Evolutionary conservation across 2,329 filamentous ascomycete genomes (phyloP), one percentile per base, ranked within the genome.

Genomic region (Pseudogymnoascus sp.): DNA sequence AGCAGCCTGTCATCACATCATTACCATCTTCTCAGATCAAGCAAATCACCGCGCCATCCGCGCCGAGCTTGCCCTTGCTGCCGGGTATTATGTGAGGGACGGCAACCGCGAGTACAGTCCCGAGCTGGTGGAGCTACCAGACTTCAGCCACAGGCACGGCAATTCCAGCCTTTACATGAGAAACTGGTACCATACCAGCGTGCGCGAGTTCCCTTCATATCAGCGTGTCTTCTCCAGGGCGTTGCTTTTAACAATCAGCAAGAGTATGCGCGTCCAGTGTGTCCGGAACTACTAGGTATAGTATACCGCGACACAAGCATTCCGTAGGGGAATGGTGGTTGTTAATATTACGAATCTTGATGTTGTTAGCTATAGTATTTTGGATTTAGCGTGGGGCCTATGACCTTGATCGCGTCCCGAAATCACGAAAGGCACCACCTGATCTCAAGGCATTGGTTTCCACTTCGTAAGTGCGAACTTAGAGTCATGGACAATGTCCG

Each of bases 271-370:
- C 61, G 16, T n/a, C 62, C 47, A 6, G 61, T 50, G n/a, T 65
- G 59, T n/a, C 63, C 42, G 4, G 67, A 69, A 35, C 67, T 67
- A n/a, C 62, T 68, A 11, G 65, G 61, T 4, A 68, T 66, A 10
- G 67, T 69, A 19, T 69, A 69, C 14, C 67, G 67, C 37, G 67
- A 69, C 64, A 44, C 62, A 11, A 62, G 63, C 63, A 31, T 65
- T 21, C 65, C 68, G 38, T 69, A 19, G 67, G 67, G 67, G 67
- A 10, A 69, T 69, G 67, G 67, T 67, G 13, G 62, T 69, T 16
- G 14, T 68, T n/a, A 65, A 69, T 31, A 67, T 68, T 47, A 69
- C 67, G 3, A 61, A 69, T 13, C 50, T 67, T 10, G 21, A 65
- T n/a, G 50, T 47, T 6, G 26, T 68, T 26, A 60, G 66, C 2